Base-by-base conservation (phyloP, 768 basidiomycete genomes). In the Agrocybe chaxingu region DNA sequence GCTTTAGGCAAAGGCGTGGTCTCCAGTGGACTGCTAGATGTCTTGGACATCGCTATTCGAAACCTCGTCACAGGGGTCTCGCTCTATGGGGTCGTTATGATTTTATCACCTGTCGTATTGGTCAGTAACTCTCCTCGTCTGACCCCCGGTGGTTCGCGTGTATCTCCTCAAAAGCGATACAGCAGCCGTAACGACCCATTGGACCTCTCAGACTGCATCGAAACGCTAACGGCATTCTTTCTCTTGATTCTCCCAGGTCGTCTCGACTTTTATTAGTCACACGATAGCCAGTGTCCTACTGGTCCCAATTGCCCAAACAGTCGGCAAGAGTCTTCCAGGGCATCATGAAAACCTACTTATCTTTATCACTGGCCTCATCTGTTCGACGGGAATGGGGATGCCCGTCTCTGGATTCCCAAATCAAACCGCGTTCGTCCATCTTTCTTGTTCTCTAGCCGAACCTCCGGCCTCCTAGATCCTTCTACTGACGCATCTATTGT, bases 401-500 rank as follows among this genome's bases (percentile, higher is more conserved):
- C 95, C 96, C 2, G 94, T 98, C 35, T 94, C 92, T 54, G 97
- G 97, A n/a, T 99, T 98, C 76, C 96, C 96, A 0, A 97, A 98
- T 67, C 92, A 97, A 70, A 94, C 92, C 43, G 92, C 93, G 94
- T 95, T 68, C 60, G 89, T 81, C 10, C 33, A 37, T 12, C 37
- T 47, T 42, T 34, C 47, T 42, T 47, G 38, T 54, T 51, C 46
- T 36, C 47, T 31, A 1, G 41, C 57, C 39, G 40, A 11, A 47
- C 8, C 12, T 45, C n/a, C 41, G 12, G 52, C 40, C 33, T 45
- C 39, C 41, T 19, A 49, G 47, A 38, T 41, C 35, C 35, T 45
- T 36, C 34, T 54, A 42, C 50, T 51, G 50, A 56, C 58, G 61
- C 57, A 47, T 62, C 42, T 48, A 53, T 57, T 50, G 35, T 52